Conservation (phyloP, 116 monocot genomes). For the Thalassia testudinum region DNA sequence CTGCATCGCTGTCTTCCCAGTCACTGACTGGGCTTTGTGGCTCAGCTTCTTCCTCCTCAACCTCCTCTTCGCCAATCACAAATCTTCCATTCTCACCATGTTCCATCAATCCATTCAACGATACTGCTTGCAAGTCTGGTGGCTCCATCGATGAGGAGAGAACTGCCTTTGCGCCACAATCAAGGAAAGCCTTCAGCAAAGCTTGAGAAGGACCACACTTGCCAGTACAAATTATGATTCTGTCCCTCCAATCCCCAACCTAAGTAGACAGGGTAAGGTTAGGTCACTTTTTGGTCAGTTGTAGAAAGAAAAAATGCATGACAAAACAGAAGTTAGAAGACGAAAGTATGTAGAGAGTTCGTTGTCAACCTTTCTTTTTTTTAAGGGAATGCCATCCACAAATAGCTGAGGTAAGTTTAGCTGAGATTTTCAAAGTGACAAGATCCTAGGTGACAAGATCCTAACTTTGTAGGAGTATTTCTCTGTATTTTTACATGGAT, state of each 20-base stretch:
- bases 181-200: constrained; percentile 73
- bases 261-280: constrained; percentile 7
- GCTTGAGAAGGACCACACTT: constrained; percentile 44
- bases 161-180: constrained; percentile 94
- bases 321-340: too few species aligned
- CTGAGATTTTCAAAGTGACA: too few species aligned
- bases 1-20: constrained; percentile 81
- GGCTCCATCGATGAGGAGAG: constrained; percentile 56
- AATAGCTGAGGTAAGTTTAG: too few species aligned
- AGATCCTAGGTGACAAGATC: too few species aligned
- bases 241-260: constrained; percentile 90
- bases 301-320: too few species aligned
- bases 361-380: too few species aligned
- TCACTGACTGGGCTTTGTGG: constrained; percentile 59
- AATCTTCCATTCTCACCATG: constrained; percentile 50
- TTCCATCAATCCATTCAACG: constrained; percentile 16
- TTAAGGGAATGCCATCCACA: too few species aligned
- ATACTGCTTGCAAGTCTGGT: constrained; percentile 25
- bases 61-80: constrained; percentile 78
- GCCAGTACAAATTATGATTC: constrained; percentile 76
- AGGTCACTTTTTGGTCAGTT: too few species aligned
- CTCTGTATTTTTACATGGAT: too few species aligned
- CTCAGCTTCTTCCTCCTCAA: constrained; percentile 28
- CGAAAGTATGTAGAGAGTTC: too few species aligned
- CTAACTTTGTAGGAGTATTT: too few species aligned